Percentiles rank a stretch among this genome's conserved stretches.
Evolutionary conservation across 306 rosid species (phyloP).

Genomic region (Malus asiatica): DNA sequence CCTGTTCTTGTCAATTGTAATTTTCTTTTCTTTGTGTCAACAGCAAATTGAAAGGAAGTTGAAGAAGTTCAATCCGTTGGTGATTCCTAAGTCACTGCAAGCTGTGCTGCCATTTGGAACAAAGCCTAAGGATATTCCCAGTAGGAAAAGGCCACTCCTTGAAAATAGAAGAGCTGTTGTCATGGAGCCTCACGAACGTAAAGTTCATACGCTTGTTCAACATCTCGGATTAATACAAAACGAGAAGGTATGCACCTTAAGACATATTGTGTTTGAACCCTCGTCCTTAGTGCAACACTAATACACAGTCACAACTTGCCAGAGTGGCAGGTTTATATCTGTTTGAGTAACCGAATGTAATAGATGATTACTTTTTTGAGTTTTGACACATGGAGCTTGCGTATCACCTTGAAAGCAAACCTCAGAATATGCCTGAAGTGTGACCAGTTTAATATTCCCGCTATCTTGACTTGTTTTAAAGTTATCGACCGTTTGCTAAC

Average conservation of each 20-base stretch:
- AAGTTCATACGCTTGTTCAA: constrained; percentile 61
- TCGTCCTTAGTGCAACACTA: not conserved
- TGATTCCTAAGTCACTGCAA: constrained; percentile 67
- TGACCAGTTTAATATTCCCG: not conserved
- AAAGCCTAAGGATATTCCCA: constrained; percentile 59
- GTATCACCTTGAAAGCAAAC: not conserved
- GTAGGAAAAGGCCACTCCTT: constrained; percentile 36
- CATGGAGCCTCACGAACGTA: constrained; percentile 61
- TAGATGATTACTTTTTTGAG: not conserved
- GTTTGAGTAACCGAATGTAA: not conserved
- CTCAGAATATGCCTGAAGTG: not conserved
- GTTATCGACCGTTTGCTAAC: not conserved
- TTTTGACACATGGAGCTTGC: not conserved
- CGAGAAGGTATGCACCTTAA: constrained; percentile 43
- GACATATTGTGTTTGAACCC: not conserved
- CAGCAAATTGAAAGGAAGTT: constrained; percentile 78
- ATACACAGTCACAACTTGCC: not conserved
- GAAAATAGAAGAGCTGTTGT: constrained; percentile 65
- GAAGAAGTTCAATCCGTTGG: constrained; percentile 76
- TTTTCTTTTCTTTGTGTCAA: not conserved
- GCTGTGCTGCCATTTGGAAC: constrained; percentile 64
- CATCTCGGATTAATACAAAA: constrained; percentile 42
- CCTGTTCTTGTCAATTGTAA: not conserved
- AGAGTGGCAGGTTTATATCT: not conserved
- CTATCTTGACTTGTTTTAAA: not conserved